These are phyloP conservation scores for Diaporthe velutina DNA, from an alignment of 2,329 filamentous ascomycete genomes.

Conservation along the genomic window DNA sequence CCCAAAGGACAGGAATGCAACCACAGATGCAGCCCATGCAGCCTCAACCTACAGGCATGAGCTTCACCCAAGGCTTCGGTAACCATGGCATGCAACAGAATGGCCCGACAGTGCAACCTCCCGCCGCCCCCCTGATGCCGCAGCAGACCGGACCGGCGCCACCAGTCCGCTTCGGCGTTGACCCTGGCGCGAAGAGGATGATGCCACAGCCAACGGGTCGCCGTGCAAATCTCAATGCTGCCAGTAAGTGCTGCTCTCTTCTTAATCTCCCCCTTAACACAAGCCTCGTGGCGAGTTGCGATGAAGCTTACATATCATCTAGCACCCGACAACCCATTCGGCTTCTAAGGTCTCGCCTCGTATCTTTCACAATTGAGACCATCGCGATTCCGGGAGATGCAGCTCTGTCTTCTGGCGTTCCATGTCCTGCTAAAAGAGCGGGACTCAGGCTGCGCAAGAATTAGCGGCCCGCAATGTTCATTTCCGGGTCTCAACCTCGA, in stretches of 20 bases:
- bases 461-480: neutral
- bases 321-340: conserved; percentile 69
- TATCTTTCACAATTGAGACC: neutral
- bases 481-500: neutral
- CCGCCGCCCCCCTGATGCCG: conserved; percentile 74
- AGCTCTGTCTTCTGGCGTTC: neutral
- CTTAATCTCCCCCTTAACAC: no score
- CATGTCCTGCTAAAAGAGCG: neutral
- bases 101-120: conserved; percentile 67
- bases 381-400: neutral
- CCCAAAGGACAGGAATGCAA: conserved; percentile 68
- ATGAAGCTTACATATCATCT: conserved; percentile 39
- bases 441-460: neutral
- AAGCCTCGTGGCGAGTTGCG: neutral
- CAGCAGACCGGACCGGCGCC: conserved; percentile 90
- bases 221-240: conserved; percentile 91
- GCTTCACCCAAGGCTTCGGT: conserved; percentile 58
- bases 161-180: conserved; percentile 88
- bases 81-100: conserved; percentile 58
- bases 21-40: conserved; percentile 54
- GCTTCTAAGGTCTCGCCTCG: conserved; percentile 53
- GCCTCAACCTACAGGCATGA: conserved; percentile 63
- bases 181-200: conserved; percentile 79
- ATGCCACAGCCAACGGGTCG: conserved; percentile 88
- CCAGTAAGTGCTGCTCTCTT: conserved; percentile 79